phyloP scores from a whole-genome alignment of 805 yeast genomes.

The Lachancea lanzarotensis region DNA sequence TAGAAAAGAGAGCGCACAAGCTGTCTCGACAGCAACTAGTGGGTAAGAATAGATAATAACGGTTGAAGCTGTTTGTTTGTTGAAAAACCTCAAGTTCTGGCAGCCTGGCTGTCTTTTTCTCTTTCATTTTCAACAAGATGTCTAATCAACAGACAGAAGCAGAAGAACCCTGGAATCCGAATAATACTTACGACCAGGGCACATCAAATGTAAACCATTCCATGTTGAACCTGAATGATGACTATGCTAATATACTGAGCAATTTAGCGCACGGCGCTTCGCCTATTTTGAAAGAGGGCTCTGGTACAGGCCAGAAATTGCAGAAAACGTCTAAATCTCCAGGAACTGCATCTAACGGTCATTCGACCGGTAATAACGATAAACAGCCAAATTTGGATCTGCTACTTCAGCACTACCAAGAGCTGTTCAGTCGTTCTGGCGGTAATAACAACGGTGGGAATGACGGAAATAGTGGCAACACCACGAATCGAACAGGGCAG shows the following conservation, averaged over 20 bases:
- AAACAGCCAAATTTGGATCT: slow-evolving; percentile 23
- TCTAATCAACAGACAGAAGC: slow-evolving; percentile 1
- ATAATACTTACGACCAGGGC: slow-evolving; percentile 2
- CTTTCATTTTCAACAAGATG: background rate
- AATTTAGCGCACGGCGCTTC: slow-evolving; percentile 19
- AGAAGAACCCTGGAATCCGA: slow-evolving; percentile 6
- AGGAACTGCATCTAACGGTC: slow-evolving; percentile 2
- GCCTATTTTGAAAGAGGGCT: slow-evolving; percentile 3
- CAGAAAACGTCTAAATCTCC: background rate
- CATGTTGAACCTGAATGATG: slow-evolving; percentile 22
- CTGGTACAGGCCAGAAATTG: slow-evolving; percentile 6
- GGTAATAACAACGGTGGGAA: slow-evolving; percentile 1
- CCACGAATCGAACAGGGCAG: background rate
- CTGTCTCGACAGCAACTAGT: slow-evolving; percentile 1
- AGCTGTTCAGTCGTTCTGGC: slow-evolving; percentile 17
- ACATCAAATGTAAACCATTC: slow-evolving; percentile 11
- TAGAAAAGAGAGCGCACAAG: background rate
- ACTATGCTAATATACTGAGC: slow-evolving; percentile 23
- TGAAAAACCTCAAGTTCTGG: background rate
- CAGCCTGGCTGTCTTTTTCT: background rate
- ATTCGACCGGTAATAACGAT: slow-evolving; percentile 6
- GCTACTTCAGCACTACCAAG: slow-evolving; percentile 28
- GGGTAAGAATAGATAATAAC: background rate
- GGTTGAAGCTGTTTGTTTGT: background rate
- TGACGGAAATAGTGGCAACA: background rate